A percentile compares a stretch with the other conserved stretches of the same genome.
Evolutionary conservation across 1,139 yeast species (phyloP).

Genomic region (Lodderomyces parapsilosis): DNA sequence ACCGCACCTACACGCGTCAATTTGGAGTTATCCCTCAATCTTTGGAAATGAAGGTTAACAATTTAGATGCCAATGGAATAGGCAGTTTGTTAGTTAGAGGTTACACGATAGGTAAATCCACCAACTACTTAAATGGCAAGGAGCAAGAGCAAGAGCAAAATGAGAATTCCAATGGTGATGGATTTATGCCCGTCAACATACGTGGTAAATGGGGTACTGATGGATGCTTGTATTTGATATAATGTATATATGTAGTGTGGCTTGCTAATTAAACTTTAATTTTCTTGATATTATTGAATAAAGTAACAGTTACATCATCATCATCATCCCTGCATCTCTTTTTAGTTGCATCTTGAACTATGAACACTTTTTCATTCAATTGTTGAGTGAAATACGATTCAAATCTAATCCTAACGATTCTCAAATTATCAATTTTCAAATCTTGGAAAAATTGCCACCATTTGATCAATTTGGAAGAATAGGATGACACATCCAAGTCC

Average conservation of each 20-base stretch:
- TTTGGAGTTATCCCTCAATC: conserved; percentile 53
- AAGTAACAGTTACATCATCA: background rate
- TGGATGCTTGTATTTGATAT: conserved; percentile 60
- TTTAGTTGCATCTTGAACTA: conserved; percentile 10
- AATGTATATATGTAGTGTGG: background rate
- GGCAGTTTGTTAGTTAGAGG: conserved; percentile 65
- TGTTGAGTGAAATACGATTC: conserved; percentile 32
- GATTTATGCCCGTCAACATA: conserved; percentile 57
- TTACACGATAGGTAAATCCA: conserved; percentile 58
- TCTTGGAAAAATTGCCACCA: conserved; percentile 31
- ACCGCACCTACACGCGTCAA: conserved; percentile 36
- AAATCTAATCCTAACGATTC: conserved; percentile 27
- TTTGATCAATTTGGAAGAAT: conserved; percentile 23
- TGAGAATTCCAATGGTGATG: conserved; percentile 32
- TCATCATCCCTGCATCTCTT: conserved; percentile 1
- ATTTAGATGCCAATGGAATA: conserved; percentile 28
- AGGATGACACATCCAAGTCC: conserved; percentile 22
- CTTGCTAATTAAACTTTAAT: background rate
- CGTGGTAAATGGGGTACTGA: conserved; percentile 67
- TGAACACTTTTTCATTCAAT: conserved; percentile 33
- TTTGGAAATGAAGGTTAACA: conserved; percentile 46
- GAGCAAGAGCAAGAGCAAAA: conserved; percentile 30
- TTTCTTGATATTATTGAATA: background rate
- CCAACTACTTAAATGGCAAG: conserved; percentile 18
- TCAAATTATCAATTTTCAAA: conserved; percentile 20